Evolutionary conservation across 2,329 filamentous ascomycete species (phyloP).

Genomic region (Aspergillus flavus): DNA sequence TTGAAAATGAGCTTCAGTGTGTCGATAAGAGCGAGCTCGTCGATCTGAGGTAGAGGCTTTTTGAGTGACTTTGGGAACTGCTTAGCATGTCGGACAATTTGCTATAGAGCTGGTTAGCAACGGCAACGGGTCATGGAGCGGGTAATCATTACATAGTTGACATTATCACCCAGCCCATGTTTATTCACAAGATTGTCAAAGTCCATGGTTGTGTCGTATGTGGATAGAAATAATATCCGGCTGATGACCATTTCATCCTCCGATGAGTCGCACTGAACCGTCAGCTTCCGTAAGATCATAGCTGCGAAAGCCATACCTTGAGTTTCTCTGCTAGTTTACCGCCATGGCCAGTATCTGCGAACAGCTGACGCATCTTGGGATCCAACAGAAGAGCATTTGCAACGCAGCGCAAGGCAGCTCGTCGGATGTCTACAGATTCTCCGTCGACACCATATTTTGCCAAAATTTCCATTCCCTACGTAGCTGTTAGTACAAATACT

Average conservation of each 20-base stretch:
- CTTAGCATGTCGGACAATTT: constrained; percentile 70
- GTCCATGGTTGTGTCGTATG: constrained; percentile 73
- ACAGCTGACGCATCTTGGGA: constrained; percentile 67
- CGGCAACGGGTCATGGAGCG: neutral
- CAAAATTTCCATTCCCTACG: constrained; percentile 73
- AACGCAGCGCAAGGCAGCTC: constrained; percentile 77
- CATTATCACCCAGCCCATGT: constrained; percentile 66
- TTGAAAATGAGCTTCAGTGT: constrained; percentile 90
- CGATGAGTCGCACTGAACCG: constrained; percentile 61
- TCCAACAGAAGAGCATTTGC: constrained; percentile 81
- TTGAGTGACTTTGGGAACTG: constrained; percentile 49
- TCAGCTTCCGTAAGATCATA: constrained; percentile 7
- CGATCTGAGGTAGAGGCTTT: constrained; percentile 51
- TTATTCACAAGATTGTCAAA: constrained; percentile 67
- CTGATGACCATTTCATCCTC: constrained; percentile 86
- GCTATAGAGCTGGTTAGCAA: constrained; percentile 43
- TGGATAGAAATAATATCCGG: constrained; percentile 78
- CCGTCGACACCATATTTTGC: constrained; percentile 73
- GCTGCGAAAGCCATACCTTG: constrained; percentile 48
- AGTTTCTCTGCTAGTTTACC: constrained; percentile 70
- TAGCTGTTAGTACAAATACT: constrained; percentile 13
- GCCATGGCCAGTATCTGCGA: constrained; percentile 71
- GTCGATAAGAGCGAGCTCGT: constrained; percentile 78
- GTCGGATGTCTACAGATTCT: constrained; percentile 63
- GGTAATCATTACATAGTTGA: constrained; percentile 55